Evolutionary conservation across 2,329 filamentous ascomycete genomes (phyloP).

Genomic region (Penicillium palitans): DNA sequence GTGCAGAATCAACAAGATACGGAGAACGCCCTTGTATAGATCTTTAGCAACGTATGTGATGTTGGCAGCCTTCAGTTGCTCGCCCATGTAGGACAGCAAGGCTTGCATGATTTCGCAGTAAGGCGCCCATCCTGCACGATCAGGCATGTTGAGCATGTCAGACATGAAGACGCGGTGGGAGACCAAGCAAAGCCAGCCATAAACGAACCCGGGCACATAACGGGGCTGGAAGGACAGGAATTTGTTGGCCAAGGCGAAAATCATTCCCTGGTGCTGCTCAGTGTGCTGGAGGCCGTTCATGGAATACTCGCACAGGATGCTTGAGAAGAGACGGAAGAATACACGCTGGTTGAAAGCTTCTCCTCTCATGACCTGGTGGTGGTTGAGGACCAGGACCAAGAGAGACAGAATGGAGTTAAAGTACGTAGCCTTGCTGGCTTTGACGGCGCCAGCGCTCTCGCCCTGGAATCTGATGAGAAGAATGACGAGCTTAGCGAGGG

Average conservation of each 20-base stretch:
- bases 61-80: slow-evolving; percentile 73
- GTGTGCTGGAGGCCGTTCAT: slow-evolving; percentile 58
- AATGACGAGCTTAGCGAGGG: slow-evolving; percentile 76
- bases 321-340: slow-evolving; percentile 87
- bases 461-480: slow-evolving; percentile 72
- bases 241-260: slow-evolving; percentile 69
- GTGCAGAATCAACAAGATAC: slow-evolving; percentile 79
- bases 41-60: slow-evolving; percentile 72
- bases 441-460: slow-evolving; percentile 59
- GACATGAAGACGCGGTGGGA: slow-evolving; percentile 85
- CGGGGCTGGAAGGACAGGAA: slow-evolving; percentile 73
- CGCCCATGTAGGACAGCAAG: slow-evolving; percentile 71
- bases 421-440: slow-evolving; percentile 66
- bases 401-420: slow-evolving; percentile 76
- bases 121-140: slow-evolving; percentile 70
- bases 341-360: slow-evolving; percentile 84
- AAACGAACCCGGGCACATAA: slow-evolving; percentile 78
- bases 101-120: slow-evolving; percentile 73
- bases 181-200: slow-evolving; percentile 79
- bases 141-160: slow-evolving; percentile 67
- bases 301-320: slow-evolving; percentile 74
- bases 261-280: slow-evolving; percentile 66
- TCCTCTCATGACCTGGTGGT: slow-evolving; percentile 77
- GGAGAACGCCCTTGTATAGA: slow-evolving; percentile 79
- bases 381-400: slow-evolving; percentile 77